Conservation (phyloP, 148 eudicot species). For the Rhododendron henanense region DNA sequence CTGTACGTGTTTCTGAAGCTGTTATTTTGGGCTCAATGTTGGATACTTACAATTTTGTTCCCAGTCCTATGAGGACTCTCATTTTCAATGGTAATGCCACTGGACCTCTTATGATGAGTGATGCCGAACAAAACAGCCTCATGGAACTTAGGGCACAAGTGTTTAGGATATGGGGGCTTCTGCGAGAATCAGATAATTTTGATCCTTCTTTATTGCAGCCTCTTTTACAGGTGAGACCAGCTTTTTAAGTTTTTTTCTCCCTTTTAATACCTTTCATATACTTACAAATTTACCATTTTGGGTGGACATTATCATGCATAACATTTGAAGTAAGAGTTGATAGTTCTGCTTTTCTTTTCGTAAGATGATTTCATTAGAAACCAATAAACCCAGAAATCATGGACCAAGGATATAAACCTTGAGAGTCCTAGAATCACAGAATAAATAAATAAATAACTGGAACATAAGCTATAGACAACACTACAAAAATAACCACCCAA, state of each 20-base stretch:
- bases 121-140: slow-evolving; percentile 57
- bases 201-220: slow-evolving; percentile 88
- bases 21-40: slow-evolving; percentile 63
- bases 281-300: not conserved
- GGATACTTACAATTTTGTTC: slow-evolving; percentile 68
- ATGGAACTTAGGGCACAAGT: slow-evolving; percentile 90
- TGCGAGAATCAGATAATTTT: slow-evolving; percentile 67
- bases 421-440: not conserved
- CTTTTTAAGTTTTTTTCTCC: not conserved
- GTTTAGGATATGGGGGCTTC: slow-evolving; percentile 80
- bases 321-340: not conserved
- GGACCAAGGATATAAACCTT: not conserved
- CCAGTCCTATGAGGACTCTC: slow-evolving; percentile 52
- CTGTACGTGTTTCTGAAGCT: slow-evolving; percentile 89
- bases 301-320: not conserved
- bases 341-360: not conserved
- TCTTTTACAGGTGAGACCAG: slow-evolving; percentile 65
- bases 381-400: not conserved
- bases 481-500: not conserved
- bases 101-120: slow-evolving; percentile 49
- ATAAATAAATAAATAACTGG: not conserved
- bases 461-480: not conserved
- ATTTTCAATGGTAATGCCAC: slow-evolving; percentile 40
- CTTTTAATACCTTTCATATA: not conserved
- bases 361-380: not conserved